These are phyloP conservation scores for Cladophialophora yegresii DNA, from an alignment of 2,329 filamentous ascomycete species.

Conservation along the genomic window DNA sequence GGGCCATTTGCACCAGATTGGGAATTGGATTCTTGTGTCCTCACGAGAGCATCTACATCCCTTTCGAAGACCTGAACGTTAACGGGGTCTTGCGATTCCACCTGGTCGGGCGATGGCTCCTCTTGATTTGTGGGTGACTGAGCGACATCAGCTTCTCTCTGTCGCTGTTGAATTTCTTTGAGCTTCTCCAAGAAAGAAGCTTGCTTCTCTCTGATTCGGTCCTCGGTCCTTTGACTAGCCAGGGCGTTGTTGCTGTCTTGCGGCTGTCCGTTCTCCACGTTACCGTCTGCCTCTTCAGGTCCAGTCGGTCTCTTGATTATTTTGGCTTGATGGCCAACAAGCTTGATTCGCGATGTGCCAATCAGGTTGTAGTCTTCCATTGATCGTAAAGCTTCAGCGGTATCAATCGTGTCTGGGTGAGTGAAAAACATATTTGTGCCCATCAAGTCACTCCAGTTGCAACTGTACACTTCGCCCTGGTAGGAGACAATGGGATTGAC, in stretches of 20 bases:
- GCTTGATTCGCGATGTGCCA: constrained; percentile 68
- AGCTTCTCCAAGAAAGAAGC: constrained; percentile 65
- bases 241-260: constrained; percentile 2
- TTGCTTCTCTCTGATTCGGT: constrained; percentile 46
- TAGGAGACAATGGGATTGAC: constrained; percentile 76
- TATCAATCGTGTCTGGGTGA: constrained; percentile 52
- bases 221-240: constrained; percentile 11
- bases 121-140: constrained; percentile 46
- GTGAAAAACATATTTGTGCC: constrained; percentile 81
- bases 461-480: constrained; percentile 74
- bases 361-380: constrained; percentile 67
- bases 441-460: constrained; percentile 77
- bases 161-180: constrained; percentile 64
- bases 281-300: constrained; percentile 9
- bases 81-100: constrained; percentile 40
- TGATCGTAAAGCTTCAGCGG: constrained; percentile 34
- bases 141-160: constrained; percentile 67
- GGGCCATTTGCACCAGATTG: constrained; percentile 25
- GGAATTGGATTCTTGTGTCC: constrained; percentile 44
- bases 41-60: constrained; percentile 42
- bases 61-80: constrained; percentile 44
- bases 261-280: constrained; percentile 7
- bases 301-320: constrained; percentile 50
- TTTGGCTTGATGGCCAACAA: constrained; percentile 67
- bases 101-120: constrained; percentile 43